Evolutionary conservation across 176 grass and related monocot genomes (phyloP), one percentile per base, ranked within the genome.

Genomic region (Neostapfia colusana): DNA sequence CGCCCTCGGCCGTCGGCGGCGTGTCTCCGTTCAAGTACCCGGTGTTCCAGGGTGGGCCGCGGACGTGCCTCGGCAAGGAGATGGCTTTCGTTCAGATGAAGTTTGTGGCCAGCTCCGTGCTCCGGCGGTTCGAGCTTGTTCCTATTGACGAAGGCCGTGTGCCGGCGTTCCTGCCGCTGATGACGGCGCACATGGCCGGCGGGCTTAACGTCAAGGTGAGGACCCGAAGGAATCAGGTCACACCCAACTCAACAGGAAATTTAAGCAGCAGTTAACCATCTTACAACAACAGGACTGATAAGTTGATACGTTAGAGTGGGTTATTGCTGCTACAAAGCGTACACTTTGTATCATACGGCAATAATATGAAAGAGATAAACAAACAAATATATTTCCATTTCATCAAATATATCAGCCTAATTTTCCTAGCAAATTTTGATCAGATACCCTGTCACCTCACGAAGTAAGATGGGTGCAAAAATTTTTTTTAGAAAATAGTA

Each of bases 51-150:
- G 93, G 75, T 2, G 93, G 93, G 4, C 93, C 93, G 21, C 38
- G 93, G 66, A 88, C 82, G 73, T 93, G 91, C 79, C 75, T 93
- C 11, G 91, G 91, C 51, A 93, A 83, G 82, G 91, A 93, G 75
- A 91, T 93, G 88, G 91, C 91, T 0, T 93, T 88, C 77, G 70
- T 88, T 38, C 91, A 93, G 83, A 93, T 93, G 91, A 93, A 93
- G 77, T 93, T 83, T 71, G 75, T 93, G 0, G 85, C 91, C 11
- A 72, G 79, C 63, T 50, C 85, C 64, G 82, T 94, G 79, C 86
- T 94, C 20, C 85, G 81, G 0, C 64, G 69, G 1, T 94, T 94
- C 63, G 79, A 94, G 55, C 77, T 94, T 28, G 43, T 56, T 9
- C 85, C 85, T 16, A 75, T 85, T 16, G 79, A 88, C 54, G 83